Evolutionary conservation across 1,139 yeast species (phyloP).

Genomic region (Pneumocystis oryctolagi): DNA sequence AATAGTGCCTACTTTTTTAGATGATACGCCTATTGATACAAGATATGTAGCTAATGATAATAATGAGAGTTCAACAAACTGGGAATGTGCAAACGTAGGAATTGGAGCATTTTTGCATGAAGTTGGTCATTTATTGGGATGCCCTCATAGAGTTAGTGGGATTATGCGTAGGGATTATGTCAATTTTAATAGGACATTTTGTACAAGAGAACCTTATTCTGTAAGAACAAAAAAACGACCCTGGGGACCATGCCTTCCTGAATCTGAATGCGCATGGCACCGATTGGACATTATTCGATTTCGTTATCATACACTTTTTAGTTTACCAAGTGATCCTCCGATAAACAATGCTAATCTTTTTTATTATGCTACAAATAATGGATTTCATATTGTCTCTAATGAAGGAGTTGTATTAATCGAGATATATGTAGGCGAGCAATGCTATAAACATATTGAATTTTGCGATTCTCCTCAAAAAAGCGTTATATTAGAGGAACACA

Average conservation of each 20-base stretch:
- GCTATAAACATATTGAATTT: conserved; percentile 48
- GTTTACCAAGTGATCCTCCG: conserved; percentile 46
- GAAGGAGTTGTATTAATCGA: conserved; percentile 67
- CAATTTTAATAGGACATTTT: conserved; percentile 64
- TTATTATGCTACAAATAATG: conserved; percentile 34
- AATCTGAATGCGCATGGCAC: conserved; percentile 79
- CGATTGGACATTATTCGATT: conserved; percentile 64
- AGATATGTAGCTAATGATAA: conserved; percentile 78
- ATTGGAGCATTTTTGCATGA: conserved; percentile 94
- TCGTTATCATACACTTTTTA: conserved; percentile 64
- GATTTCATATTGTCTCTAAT: conserved; percentile 37
- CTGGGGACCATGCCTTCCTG: conserved; percentile 33
- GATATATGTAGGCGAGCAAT: conserved; percentile 44
- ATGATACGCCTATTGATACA: conserved; percentile 46
- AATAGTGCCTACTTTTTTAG: conserved; percentile 50
- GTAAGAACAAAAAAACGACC: conserved; percentile 37
- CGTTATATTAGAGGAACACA: conserved; percentile 35
- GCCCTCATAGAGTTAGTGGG: conserved; percentile 83
- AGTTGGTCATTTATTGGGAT: conserved; percentile 77
- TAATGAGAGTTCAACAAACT: conserved; percentile 66
- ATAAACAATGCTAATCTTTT: conserved; percentile 25
- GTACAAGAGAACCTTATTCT: conserved; percentile 47
- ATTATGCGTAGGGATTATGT: conserved; percentile 81
- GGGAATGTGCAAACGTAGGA: conserved; percentile 82
- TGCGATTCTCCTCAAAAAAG: conserved; percentile 46